Evolutionary conservation across 148 eudicot species (phyloP), one percentile per base, ranked within the genome.

Genomic region (Rheum nobile): DNA sequence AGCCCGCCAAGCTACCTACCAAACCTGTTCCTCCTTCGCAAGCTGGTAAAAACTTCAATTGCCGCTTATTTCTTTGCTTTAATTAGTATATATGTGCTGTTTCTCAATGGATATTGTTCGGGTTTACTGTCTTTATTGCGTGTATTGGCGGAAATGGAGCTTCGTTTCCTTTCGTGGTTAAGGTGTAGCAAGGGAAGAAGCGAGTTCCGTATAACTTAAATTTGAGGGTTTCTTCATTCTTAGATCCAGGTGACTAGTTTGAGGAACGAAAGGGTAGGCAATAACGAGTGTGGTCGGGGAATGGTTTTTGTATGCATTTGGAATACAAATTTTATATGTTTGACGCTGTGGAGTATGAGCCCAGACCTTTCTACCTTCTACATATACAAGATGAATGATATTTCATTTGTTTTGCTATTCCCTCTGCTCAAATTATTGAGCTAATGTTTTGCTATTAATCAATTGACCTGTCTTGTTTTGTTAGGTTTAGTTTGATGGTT

Each of bases 21-120:
- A 86, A 88, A 79, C 89, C 89, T 6, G 77, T 78, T 6, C 92
- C 89, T 52, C 92, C 90, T 37, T 24, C 92, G 70, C 83, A 83
- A 76, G 85, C 85, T 78, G 89, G 88, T 86, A 21, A 38, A 32
- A 9, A 12, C 59, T 5, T 16, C 13, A 48, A 29, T 38, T 29
- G 0, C 2, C 16, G 39, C 6, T 44, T 54, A 44, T 69, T 48
- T 16, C 39, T 69, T 59, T 22, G 17, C 1, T 4, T 7, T 26
- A 3, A 2, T 57, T 57, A 24, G 65, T 57, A 14, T 57, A 26
- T 57, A 7, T 57, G 65, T 57, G 65, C 4, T 24, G 31, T 57
- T 57, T 9, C 16, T 57, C 31, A 16, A 57, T 57, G 29, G 32
- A 57, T 24, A 12, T 10, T 54, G 6, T 22, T 24, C 10, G 29